Evolutionary conservation across 2,329 filamentous ascomycete genomes (phyloP), one percentile per base, ranked within the genome.

Genomic region (Fusarium anthophilum): DNA sequence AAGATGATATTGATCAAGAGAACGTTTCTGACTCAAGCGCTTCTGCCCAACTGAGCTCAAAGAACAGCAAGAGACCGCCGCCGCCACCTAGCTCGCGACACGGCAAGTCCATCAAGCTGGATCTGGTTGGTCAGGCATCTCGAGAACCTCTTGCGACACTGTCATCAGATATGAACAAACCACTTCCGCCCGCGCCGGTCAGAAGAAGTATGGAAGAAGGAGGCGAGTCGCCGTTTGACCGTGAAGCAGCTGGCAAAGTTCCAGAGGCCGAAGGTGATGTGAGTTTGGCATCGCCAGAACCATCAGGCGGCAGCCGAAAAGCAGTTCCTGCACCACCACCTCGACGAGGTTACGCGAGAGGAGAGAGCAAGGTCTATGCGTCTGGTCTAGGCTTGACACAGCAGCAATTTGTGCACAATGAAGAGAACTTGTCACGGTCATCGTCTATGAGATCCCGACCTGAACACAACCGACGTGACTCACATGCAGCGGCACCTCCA

Each of bases 1-100:
- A 77, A 66, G 74, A 79, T 37, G 76, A 78, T 32, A 30, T 67
- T 9, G 74, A 74, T 18, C 67, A 72, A 17, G 73, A 69, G 9
- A 73, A 62, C n/a, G 48, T 75, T 59, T 80, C 79, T 26, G 79
- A 81, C 44, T 79, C 79, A 30, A 80, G 78, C 64, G 60, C 68
- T n/a, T 76, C 78, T n/a, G 68, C 73, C 28, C 76, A 76, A 24
- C 58, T 76, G 14, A 57, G 59, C 45, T 56, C 50, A 41, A 84
- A 73, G 67, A 79, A 79, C 41, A 93, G 78, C 44, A 93, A 92
- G 79, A 91, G 90, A 81, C 90, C 89, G 72, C 92, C 92, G 20
- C 93, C 93, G 12, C 93, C 93, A 28, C 87, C 87, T 17, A 94
- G 89, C 79, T 94, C 92, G 58, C 90, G 93, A 62, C 93, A 95